These are phyloP conservation scores for Paramarasmius palmivorus DNA, from an alignment of 1,284 basidiomycete genomes.

Conservation along the genomic window DNA sequence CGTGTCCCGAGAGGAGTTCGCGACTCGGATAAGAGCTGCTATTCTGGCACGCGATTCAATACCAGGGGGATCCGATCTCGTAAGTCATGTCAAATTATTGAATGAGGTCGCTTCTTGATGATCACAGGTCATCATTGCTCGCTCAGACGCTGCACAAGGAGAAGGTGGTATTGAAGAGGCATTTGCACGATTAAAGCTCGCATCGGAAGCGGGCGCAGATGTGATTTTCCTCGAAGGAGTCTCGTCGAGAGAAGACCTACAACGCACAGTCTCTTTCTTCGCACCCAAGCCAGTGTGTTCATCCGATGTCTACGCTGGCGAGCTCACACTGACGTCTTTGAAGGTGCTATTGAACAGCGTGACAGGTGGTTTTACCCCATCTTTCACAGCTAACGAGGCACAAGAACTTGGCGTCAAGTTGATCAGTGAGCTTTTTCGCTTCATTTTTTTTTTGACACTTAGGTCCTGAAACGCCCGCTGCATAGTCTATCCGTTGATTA, in stretches of 20 bases:
- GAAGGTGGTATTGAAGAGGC: constrained; percentile 39
- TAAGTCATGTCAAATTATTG: constrained; percentile 4
- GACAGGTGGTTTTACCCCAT: constrained; percentile 41
- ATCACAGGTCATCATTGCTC: constrained; percentile 39
- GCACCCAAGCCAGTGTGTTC: constrained; percentile 34
- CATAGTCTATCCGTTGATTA: constrained; percentile 40
- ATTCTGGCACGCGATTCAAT: constrained; percentile 37
- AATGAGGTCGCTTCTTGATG: neutral
- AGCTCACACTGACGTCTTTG: neutral
- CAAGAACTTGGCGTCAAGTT: constrained; percentile 41
- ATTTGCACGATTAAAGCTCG: constrained; percentile 38
- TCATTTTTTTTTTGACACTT: constrained; percentile 1
- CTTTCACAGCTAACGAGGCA: constrained; percentile 39
- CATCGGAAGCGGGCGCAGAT: constrained; percentile 38
- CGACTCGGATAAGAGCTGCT: constrained; percentile 48
- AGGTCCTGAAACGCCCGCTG: neutral
- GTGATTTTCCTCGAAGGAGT: constrained; percentile 44
- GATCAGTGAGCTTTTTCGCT: constrained; percentile 26
- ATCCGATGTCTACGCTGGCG: neutral
- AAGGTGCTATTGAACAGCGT: constrained; percentile 42
- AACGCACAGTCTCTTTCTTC: constrained; percentile 31
- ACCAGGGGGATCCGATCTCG: constrained; percentile 39
- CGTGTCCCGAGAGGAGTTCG: constrained; percentile 39
- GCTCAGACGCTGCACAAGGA: constrained; percentile 45
- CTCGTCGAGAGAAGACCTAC: constrained; percentile 34